Percentiles rank a stretch among this genome's conserved stretches.
Conservation (phyloP, 148 eudicot species). For the Chenopodium berlandieri region DNA sequence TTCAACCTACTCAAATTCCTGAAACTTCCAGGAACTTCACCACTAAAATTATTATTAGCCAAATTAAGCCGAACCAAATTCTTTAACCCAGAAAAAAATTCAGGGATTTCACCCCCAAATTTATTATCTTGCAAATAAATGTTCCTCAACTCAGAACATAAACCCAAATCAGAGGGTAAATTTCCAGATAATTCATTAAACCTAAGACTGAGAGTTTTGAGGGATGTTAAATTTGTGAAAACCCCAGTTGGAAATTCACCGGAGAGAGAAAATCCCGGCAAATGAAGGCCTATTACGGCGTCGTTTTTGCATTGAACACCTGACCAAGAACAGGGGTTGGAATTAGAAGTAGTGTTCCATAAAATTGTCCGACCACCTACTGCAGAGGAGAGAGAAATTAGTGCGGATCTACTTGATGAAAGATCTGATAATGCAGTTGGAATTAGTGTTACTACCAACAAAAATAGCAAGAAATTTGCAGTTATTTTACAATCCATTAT, state of each 20-base stretch:
- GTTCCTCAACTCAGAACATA: conserved; percentile 38
- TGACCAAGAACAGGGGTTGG: conserved; percentile 48
- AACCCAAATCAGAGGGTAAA: conserved; percentile 43
- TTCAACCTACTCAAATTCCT: conserved; percentile 46
- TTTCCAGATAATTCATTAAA: conserved; percentile 50
- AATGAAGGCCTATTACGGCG: conserved; percentile 47
- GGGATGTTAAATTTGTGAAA: conserved; percentile 41
- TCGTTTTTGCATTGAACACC: conserved; percentile 54
- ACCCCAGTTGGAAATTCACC: conserved; percentile 48
- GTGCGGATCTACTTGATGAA: conserved; percentile 41
- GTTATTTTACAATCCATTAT: background rate
- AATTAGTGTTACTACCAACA: background rate
- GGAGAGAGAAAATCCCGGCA: conserved; percentile 59
- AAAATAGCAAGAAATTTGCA: background rate
- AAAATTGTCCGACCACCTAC: conserved; percentile 62
- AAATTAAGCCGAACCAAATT: conserved; percentile 51
- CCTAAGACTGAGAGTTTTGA: conserved; percentile 51
- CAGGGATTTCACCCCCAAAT: conserved; percentile 47
- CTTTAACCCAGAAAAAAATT: conserved; percentile 24
- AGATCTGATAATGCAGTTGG: conserved; percentile 35
- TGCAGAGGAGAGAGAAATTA: conserved; percentile 52
- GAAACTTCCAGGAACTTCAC: conserved; percentile 39
- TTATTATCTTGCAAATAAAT: conserved; percentile 53
- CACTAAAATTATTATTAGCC: conserved; percentile 55
- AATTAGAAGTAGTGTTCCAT: conserved; percentile 42